phyloP scores from a whole-genome alignment of 2,329 filamentous ascomycete genomes.

The Colletotrichum sidae region DNA sequence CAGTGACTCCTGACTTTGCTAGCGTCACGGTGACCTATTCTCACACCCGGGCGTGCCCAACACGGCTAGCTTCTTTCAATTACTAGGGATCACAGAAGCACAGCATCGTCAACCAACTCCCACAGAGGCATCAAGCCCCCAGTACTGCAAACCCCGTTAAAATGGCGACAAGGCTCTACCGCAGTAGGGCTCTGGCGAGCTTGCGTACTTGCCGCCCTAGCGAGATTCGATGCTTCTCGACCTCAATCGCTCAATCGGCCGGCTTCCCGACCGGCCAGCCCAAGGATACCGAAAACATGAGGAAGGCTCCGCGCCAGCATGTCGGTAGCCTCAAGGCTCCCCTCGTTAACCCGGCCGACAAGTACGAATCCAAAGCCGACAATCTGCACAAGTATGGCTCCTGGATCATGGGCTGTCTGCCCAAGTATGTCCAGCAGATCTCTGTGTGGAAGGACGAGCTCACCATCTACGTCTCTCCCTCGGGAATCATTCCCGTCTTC shows the following conservation, averaged over 20 bases:
- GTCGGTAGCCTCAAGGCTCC: conserved; percentile 76
- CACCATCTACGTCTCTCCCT: conserved; percentile 89
- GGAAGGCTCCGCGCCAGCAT: conserved; percentile 69
- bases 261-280: conserved; percentile 47
- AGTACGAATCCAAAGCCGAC: conserved; percentile 88
- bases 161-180: conserved; percentile 72
- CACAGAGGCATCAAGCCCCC: conserved; percentile 38
- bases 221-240: conserved; percentile 39
- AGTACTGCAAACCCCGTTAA: conserved; percentile 43
- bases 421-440: conserved; percentile 99
- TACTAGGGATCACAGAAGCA: conserved; percentile 28
- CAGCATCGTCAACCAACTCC: conserved; percentile 38
- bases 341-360: conserved; percentile 92
- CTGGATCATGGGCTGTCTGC: conserved; percentile 95
- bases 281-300: conserved; percentile 74
- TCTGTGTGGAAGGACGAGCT: conserved; percentile 99
- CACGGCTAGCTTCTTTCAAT: conserved; percentile 34
- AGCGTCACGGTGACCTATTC: not conserved
- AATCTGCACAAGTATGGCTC: conserved; percentile 93
- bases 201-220: conserved; percentile 36
- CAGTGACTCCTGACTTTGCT: too few relatives aligned
- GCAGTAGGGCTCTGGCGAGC: conserved; percentile 64
- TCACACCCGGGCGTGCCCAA: conserved; percentile 18
- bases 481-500: conserved; percentile 91
- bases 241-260: conserved; percentile 39